Base-by-base conservation (phyloP, 176 grass and related monocot species). In the Metroxylon sagu region DNA sequence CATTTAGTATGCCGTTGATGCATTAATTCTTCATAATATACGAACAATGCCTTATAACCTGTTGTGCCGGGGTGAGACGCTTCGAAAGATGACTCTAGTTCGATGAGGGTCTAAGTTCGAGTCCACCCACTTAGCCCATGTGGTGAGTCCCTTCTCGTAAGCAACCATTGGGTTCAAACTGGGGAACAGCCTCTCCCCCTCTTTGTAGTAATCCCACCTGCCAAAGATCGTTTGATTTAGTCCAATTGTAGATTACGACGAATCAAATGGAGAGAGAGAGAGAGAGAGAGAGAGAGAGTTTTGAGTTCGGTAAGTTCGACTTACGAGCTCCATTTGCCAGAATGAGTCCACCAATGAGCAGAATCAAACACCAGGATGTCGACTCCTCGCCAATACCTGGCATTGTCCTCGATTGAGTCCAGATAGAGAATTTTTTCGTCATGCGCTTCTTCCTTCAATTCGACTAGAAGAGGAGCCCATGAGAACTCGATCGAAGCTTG, bases 281-380 rank as follows among this genome's bases (percentile, higher is more conserved):
- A 23, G 21, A 23, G 21, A 23, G 21, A 23, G 21, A 23, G 21
- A 23, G 21, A 23, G 21, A 23, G 21, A 23, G 21, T 23, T 23
- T 23, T 23, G 21, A 23, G 21, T 23, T 1, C 21, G 21, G 21
- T 0, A 43, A 43, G 2, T 43, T 43, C 35, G 0, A 70, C 35
- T 68, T 75, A 82, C 79, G 72, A 82, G 21, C 72, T 72, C 71
- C 74, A 82, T 76, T 76, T 71, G 49, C 72, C 72, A 1, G 66
- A 70, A 49, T 82, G 79, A 75, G 79, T 82, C 79, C 79, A 82
- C 79, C 79, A 82, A 43, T 82, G 79, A 27, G 79, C 72, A 48
- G 79, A 82, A 71, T 76, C 79, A 53, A 82, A 82, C n/a, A 76
- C 65, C 3, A 82, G 79, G 14, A 82, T n/a, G 52, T 82, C 72